Base-by-base conservation (phyloP, 345 rosid species). In the Toxicodendron radicans region DNA sequence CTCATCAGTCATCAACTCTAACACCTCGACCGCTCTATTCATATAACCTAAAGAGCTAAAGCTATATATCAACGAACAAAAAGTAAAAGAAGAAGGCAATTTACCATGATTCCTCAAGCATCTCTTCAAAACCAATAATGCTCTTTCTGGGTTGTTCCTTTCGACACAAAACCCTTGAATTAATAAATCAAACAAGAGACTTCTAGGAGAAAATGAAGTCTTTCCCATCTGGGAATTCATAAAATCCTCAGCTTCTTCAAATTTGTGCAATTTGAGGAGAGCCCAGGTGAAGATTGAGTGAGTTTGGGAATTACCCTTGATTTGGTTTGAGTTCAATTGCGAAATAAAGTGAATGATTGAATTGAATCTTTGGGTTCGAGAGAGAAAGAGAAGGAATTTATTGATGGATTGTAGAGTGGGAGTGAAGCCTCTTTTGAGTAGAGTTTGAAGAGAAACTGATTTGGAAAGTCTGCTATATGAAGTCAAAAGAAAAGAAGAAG, bases 221-320 rank as follows among this genome's bases (percentile, higher is more conserved):
- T 83, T 86, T 52, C 74, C 70, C 63, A 75, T 69, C 63, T 76
- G 90, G 74, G 82, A 64, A 66, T 76, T 77, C 79, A 87, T 80
- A 65, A 87, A 86, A 65, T 41, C 66, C 83, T 83, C 87, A 5
- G 89, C 94, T 69, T 87, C 93, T 74, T 89, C 90, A 70, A 78
- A 87, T 79, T 76, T 81, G 66, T 78, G 76, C 75, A 85, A 83
- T 64, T 76, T 86, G 78, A 92, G 82, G 64, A 89, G 85, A 32
- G 93, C 82, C 81, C 79, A 75, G 10, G 84, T 59, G 68, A 86
- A 73, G 83, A 87, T 43, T 0, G 91, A 87, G 82, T 76, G 76
- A 71, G 86, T 86, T 38, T 71, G 79, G 67, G 63, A 73, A 71
- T 78, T 82, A 43, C 78, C 66, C 10, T 59, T 48, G 80, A 86